These are phyloP conservation scores for Tinospora cordifolia DNA, from an alignment of 164 flowering plant species.

Conservation along the genomic window DNA sequence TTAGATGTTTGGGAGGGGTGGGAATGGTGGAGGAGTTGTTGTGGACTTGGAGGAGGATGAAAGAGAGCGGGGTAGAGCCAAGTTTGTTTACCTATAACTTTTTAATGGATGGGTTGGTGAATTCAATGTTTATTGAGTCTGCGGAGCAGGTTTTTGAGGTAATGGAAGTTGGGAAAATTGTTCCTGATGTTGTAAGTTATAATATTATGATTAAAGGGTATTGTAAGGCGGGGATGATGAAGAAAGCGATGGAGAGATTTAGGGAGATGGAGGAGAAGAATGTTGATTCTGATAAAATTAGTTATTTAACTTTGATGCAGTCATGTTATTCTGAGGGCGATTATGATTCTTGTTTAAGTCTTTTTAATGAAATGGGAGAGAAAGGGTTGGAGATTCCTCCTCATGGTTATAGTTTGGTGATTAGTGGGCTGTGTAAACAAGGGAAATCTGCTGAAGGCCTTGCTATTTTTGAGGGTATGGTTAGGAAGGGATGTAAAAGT, in stretches of 20 bases:
- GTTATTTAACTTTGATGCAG: slow-evolving; percentile 71
- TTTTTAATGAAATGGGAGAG: slow-evolving; percentile 87
- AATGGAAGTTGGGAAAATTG: slow-evolving; percentile 57
- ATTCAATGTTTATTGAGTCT: slow-evolving; percentile 59
- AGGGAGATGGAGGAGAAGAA: slow-evolving; percentile 55
- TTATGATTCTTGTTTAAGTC: slow-evolving; percentile 53
- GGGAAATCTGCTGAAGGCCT: slow-evolving; percentile 59
- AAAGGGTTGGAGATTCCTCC: slow-evolving; percentile 62
- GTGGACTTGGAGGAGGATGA: slow-evolving; percentile 88
- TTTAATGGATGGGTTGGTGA: slow-evolving; percentile 80
- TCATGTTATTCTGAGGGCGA: slow-evolving; percentile 53
- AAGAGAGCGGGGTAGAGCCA: slow-evolving; percentile 76
- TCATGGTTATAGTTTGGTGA: slow-evolving; percentile 84
- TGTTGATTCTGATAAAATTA: slow-evolving; percentile 68
- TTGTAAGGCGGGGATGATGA: slow-evolving; percentile 57
- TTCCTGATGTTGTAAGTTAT: slow-evolving; percentile 72
- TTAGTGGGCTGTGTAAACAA: slow-evolving; percentile 67
- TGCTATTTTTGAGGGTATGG: slow-evolving; percentile 60
- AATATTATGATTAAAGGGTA: slow-evolving; percentile 90
- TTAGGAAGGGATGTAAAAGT: slow-evolving; percentile 36
- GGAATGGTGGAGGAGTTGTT: slow-evolving; percentile 93
- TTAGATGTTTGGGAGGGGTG: slow-evolving; percentile 60
- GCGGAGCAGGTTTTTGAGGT: slow-evolving; percentile 76
- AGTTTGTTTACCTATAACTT: slow-evolving; percentile 66
- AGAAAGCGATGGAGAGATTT: slow-evolving; percentile 54